phyloP scores from a whole-genome alignment of 768 basidiomycete genomes.

The Boletus speciosus region DNA sequence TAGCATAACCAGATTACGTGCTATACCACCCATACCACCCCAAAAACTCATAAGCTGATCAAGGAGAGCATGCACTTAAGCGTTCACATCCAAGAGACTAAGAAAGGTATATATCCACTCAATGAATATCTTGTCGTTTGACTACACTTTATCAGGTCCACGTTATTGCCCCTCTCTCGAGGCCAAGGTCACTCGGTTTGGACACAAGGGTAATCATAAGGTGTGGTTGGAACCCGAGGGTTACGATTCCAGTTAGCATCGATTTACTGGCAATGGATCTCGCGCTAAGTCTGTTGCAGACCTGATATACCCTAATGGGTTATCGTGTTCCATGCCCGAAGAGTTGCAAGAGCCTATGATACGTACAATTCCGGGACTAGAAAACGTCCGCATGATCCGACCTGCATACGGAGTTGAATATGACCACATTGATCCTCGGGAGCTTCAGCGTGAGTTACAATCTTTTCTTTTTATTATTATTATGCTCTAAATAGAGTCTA shows the following conservation, averaged over 20 bases:
- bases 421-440: constrained; percentile 84
- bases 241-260: constrained; percentile 72
- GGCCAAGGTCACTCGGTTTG: constrained; percentile 80
- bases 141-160: constrained; percentile 51
- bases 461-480: not conserved
- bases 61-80: constrained; percentile 72
- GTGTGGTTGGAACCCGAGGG: constrained; percentile 94
- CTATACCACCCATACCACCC: constrained; percentile 70
- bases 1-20: constrained; percentile 74
- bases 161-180: constrained; percentile 91
- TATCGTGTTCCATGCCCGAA: constrained; percentile 84
- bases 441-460: constrained; percentile 58
- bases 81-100: constrained; percentile 85
- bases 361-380: constrained; percentile 79
- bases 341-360: constrained; percentile 83
- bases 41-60: constrained; percentile 70
- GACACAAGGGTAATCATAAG: constrained; percentile 62
- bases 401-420: constrained; percentile 95
- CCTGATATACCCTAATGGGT: constrained; percentile 85
- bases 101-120: constrained; percentile 54
- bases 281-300: constrained; percentile 40
- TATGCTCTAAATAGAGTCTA: not conserved
- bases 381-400: constrained; percentile 76
- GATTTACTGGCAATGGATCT: not conserved
- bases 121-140: not conserved